Base-by-base conservation (phyloP, 2,329 filamentous ascomycete species). In the Pseudogymnoascus sp. region DNA sequence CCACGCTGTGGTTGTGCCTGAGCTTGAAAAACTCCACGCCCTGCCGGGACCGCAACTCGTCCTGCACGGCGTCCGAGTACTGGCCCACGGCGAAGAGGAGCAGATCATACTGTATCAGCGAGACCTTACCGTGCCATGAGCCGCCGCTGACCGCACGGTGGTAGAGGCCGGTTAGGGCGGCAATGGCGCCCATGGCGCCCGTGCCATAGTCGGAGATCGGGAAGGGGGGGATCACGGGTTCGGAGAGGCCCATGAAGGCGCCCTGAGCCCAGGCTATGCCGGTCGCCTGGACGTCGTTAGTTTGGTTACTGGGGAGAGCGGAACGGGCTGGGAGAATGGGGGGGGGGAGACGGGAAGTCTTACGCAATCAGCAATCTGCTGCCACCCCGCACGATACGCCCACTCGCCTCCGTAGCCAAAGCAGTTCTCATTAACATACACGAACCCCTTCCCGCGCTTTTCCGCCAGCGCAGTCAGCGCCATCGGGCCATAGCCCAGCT, bases 351-450 rank as follows among this genome's bases (percentile, higher is more conserved):
- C 13, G 35, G 29, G 21, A 35, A 31, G 31, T 26, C 19, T 35
- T 72, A 80, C 85, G 65, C 82, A 88, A 71, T 89, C 87, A 9
- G 85, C 85, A 69, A 88, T 88, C 67, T 88, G 85, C 70, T 88
- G 87, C 87, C 87, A 89, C 9, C 87, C 87, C 3, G 85, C 82
- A 1, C 87, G 79, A 10, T 75, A 72, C 1, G 82, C 79, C 87
- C 86, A 89, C 64, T 86, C 82, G 6, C 80, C 82, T 10, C 79
- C 76, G 35, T 83, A 85, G 0, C 88, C 88, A 68, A 89, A 89
- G 71, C 87, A 89, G 71, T 89, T 86, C 72, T 90, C 87, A 40
- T 83, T 82, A 6, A 88, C 84, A 67, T 88, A 88, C 10, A 89
- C 79, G 38, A 86, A 83, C 0, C 87, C 88, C 69, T 81, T 84